Evolutionary conservation across 441 rosid species (phyloP).

Genomic region (Aleurites moluccanus): DNA sequence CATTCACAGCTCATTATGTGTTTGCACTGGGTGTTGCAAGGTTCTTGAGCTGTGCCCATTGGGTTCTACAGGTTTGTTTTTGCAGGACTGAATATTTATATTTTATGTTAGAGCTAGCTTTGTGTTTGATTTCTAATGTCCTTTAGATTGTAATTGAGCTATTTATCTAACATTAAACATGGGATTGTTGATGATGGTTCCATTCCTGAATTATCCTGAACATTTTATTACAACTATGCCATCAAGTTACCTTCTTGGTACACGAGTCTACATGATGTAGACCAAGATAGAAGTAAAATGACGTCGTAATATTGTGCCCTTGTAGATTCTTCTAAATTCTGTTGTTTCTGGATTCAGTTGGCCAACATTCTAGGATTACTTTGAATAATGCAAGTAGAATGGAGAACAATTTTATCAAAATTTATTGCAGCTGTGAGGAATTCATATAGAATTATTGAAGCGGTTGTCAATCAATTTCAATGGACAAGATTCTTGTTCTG

Average conservation of each 20-base stretch:
- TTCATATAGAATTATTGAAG: neutral
- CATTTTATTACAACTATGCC: neutral
- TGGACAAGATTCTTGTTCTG: neutral
- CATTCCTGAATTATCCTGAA: neutral
- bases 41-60: constrained; percentile 97
- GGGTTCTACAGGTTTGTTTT: constrained; percentile 96
- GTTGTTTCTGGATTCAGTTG: neutral
- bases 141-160: neutral
- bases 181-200: neutral
- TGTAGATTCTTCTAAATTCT: neutral
- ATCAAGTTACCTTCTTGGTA: neutral
- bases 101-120: constrained; percentile 13
- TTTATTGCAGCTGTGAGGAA: neutral
- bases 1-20: constrained; percentile 99
- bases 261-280: neutral
- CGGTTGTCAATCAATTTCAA: neutral
- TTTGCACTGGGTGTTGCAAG: constrained; percentile 99
- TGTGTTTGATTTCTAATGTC: constrained; percentile 3
- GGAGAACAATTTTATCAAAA: neutral
- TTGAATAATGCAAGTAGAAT: neutral
- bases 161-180: constrained; percentile 1
- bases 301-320: neutral
- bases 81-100: constrained; percentile 2
- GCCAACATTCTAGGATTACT: neutral
- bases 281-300: neutral